Evolutionary conservation across 352 stramenopile genomes (phyloP).

Genomic region (Phytophthora brassicae): DNA sequence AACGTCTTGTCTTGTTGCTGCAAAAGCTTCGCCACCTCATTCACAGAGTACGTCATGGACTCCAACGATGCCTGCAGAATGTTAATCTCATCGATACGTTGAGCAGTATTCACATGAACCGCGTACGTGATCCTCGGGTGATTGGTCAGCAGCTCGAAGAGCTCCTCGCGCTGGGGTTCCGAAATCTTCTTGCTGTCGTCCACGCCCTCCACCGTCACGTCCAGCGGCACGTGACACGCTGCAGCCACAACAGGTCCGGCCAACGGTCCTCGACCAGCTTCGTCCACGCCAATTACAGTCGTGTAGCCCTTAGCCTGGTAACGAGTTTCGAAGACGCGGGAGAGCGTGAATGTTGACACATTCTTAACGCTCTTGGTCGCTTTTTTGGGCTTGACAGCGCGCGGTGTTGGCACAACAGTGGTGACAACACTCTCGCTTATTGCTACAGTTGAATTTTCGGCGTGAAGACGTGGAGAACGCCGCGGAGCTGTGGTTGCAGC

Average conservation of each 20-base stretch:
- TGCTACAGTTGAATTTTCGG: conserved; percentile 2
- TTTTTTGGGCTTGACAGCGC: conserved; percentile 26
- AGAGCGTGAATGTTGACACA: conserved; percentile 38
- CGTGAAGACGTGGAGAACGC: conserved; percentile 30
- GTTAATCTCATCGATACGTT: conserved; percentile 98
- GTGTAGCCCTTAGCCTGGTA: conserved; percentile 59
- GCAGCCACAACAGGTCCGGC: conserved; percentile 89
- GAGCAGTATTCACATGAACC: conserved; percentile 71
- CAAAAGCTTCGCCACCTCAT: conserved; percentile 44
- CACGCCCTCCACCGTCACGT: conserved; percentile 88
- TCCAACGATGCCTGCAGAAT: conserved; percentile 98
- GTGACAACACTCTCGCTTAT: background rate
- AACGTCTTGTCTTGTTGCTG: conserved; percentile 59
- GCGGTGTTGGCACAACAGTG: background rate
- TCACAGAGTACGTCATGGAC: conserved; percentile 92
- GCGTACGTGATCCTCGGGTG: conserved; percentile 86
- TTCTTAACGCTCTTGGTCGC: conserved; percentile 3
- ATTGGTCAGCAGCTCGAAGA: conserved; percentile 88
- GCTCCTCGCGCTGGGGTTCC: conserved; percentile 90
- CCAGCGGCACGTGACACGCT: conserved; percentile 65
- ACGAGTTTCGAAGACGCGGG: conserved; percentile 49
- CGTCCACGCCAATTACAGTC: conserved; percentile 94
- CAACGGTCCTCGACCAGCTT: conserved; percentile 95
- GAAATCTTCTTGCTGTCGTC: conserved; percentile 96
- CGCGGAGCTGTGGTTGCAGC: conserved; percentile 11